Evolutionary conservation across 2,329 filamentous ascomycete species (phyloP).

Genomic region (Ceratocystis cubensis): DNA sequence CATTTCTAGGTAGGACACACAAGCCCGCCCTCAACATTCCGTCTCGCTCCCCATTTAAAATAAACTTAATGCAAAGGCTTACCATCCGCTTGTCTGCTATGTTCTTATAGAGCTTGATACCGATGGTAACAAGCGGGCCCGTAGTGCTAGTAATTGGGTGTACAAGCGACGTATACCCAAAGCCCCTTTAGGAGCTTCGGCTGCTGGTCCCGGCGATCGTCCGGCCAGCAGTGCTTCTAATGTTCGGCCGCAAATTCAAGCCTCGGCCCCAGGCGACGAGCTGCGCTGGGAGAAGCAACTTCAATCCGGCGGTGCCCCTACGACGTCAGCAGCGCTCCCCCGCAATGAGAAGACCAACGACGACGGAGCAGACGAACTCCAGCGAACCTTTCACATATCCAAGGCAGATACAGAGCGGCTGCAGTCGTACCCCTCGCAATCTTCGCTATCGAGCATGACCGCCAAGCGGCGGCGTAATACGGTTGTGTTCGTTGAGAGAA

Average conservation of each 20-base stretch:
- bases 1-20: constrained; percentile 38
- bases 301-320: background rate
- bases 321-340: constrained; percentile 15
- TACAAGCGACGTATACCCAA: constrained; percentile 40
- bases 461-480: constrained; percentile 23
- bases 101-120: constrained; percentile 37
- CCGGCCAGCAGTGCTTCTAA: constrained; percentile 23
- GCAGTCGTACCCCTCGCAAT: constrained; percentile 14
- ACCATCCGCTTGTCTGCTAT: background rate
- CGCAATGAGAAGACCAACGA: constrained; percentile 25
- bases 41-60: background rate
- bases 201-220: constrained; percentile 13
- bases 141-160: constrained; percentile 40
- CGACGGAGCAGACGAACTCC: constrained; percentile 21
- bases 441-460: constrained; percentile 8
- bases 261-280: constrained; percentile 33
- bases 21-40: constrained; percentile 23
- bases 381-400: constrained; percentile 20
- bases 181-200: constrained; percentile 23
- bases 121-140: constrained; percentile 39
- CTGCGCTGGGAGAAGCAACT: constrained; percentile 16
- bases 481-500: constrained; percentile 46
- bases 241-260: constrained; percentile 36
- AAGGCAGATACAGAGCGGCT: constrained; percentile 18
- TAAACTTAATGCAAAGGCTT: background rate